Evolutionary conservation across 2,329 filamentous ascomycete genomes (phyloP).

Genomic region (Chrysosphaeria jannelii): DNA sequence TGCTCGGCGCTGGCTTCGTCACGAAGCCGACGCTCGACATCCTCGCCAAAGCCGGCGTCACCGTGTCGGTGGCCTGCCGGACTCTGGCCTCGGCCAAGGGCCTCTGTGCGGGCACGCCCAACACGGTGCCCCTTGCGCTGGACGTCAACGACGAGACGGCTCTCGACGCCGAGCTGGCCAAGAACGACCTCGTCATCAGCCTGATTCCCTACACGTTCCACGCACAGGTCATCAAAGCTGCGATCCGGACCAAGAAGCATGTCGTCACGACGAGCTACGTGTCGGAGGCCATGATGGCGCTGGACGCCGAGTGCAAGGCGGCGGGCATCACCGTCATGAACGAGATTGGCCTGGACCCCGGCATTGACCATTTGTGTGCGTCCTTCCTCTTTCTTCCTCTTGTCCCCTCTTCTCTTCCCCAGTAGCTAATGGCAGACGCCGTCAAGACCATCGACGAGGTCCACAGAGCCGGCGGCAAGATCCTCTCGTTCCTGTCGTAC

Average conservation of each 20-base stretch:
- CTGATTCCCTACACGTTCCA: conserved; percentile 86
- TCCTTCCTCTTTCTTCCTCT: too few relatives aligned
- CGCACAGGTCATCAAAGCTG: conserved; percentile 68
- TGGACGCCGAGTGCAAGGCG: conserved; percentile 55
- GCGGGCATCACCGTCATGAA: conserved; percentile 95
- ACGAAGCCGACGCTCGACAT: conserved; percentile 33
- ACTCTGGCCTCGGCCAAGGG: conserved; percentile 49
- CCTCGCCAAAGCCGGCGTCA: conserved; percentile 25
- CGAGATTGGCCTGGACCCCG: conserved; percentile 59
- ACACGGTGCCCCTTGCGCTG: conserved; percentile 48
- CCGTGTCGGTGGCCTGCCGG: conserved; percentile 50
- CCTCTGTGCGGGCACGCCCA: conserved; percentile 39
- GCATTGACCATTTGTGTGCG: conserved; percentile 43
- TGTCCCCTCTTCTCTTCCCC: too few relatives aligned
- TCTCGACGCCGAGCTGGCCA: conserved; percentile 50
- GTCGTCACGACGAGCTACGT: conserved; percentile 90
- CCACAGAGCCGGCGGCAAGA: conserved; percentile 66
- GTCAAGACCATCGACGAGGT: conserved; percentile 70
- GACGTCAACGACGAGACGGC: conserved; percentile 51
- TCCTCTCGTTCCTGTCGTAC: conserved; percentile 53
- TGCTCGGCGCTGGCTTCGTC: conserved; percentile 25
- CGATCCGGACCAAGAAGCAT: conserved; percentile 80
- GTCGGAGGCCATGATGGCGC: conserved; percentile 71
- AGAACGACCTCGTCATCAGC: conserved; percentile 51
- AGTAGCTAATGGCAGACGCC: conserved; percentile 41